A percentile compares a stretch with the other conserved stretches of the same genome.
These are phyloP conservation scores for Lithocarpus polystachyus DNA, from an alignment of 306 rosid genomes.

Conservation along the genomic window DNA sequence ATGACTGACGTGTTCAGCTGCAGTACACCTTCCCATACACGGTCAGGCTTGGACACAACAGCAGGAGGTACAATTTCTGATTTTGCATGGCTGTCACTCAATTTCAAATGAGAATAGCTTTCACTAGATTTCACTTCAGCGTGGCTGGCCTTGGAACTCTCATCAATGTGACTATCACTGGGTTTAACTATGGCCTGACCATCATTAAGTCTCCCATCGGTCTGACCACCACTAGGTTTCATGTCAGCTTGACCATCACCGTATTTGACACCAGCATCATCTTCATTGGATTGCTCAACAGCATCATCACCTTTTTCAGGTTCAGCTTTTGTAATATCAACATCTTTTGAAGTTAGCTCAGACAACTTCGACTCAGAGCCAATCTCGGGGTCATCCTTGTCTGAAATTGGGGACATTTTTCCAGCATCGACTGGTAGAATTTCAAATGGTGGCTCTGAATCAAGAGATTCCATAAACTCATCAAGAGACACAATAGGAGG, in stretches of 20 bases:
- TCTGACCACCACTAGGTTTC: background rate
- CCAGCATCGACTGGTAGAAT: constrained; percentile 48
- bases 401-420: constrained; percentile 30
- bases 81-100: constrained; percentile 28
- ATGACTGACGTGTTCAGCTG: constrained; percentile 61
- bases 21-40: constrained; percentile 79
- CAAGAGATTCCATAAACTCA: constrained; percentile 91
- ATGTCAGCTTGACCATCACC: constrained; percentile 20
- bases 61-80: constrained; percentile 28
- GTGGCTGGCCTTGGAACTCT: constrained; percentile 24
- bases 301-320: constrained; percentile 29
- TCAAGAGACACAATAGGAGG: constrained; percentile 87
- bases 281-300: constrained; percentile 23
- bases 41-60: constrained; percentile 41
- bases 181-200: constrained; percentile 13
- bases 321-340: constrained; percentile 24
- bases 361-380: constrained; percentile 41
- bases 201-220: background rate
- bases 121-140: constrained; percentile 27
- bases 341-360: constrained; percentile 30
- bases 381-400: constrained; percentile 43
- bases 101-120: constrained; percentile 26
- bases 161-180: constrained; percentile 22
- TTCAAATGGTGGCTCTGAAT: constrained; percentile 79
- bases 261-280: constrained; percentile 1